Conservation (phyloP, 2,329 filamentous ascomycete species). For the Leptographium radiaticola region DNA sequence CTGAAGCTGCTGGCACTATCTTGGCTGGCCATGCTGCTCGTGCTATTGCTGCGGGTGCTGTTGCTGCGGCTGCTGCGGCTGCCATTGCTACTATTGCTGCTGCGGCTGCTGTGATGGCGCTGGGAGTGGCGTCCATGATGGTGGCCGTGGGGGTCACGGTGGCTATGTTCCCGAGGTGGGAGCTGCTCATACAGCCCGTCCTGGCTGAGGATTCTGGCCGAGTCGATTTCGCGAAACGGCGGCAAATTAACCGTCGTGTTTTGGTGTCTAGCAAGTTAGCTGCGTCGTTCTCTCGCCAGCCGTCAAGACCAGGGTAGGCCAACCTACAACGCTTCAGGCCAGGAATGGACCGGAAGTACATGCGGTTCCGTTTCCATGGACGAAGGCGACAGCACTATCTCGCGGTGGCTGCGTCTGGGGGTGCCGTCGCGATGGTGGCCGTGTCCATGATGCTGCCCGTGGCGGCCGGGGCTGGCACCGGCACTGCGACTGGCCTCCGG, state of each 20-base stretch:
- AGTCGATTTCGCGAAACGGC: constrained; percentile 8
- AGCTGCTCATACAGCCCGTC: background rate
- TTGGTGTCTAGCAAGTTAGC: background rate
- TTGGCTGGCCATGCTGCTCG: constrained; percentile 6
- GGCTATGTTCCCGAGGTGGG: background rate
- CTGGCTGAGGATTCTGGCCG: constrained; percentile 4
- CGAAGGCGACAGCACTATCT: constrained; percentile 1
- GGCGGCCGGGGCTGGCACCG: background rate
- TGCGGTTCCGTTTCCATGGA: constrained; percentile 3
- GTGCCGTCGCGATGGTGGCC: background rate
- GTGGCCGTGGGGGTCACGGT: background rate
- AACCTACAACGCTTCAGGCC: constrained; percentile 11
- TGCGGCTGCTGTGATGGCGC: background rate
- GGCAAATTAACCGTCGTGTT: constrained; percentile 6
- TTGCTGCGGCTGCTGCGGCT: background rate
- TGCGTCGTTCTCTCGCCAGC: background rate
- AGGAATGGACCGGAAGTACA: constrained; percentile 9
- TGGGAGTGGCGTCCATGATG: background rate
- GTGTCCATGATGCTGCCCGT: background rate
- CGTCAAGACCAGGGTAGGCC: constrained; percentile 2
- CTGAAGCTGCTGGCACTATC: constrained; percentile 2
- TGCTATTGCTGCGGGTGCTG: constrained; percentile 1
- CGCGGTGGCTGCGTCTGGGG: background rate
- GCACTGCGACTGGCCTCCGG: background rate
- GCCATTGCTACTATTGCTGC: background rate